Evolutionary conservation across 495 filamentous ascomycete species (phyloP), one percentile per base, ranked within the genome.

Genomic region (Xylaria castorea): DNA sequence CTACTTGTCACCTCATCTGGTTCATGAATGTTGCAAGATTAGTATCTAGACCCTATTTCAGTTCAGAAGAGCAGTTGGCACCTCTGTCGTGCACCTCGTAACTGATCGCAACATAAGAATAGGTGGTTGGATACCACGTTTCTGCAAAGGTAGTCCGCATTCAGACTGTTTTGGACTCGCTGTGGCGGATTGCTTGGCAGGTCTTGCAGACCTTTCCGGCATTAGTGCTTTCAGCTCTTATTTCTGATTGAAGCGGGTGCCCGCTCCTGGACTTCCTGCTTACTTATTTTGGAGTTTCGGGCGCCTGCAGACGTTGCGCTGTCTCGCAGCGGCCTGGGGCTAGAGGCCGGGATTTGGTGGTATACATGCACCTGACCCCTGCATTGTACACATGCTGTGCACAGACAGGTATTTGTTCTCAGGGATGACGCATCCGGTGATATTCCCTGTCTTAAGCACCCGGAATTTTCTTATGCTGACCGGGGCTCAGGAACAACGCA

Each of bases 51-150:
- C 30, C 36, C 32, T 44, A 46, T 25, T 27, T 38, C 2, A 46
- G 61, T 46, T 34, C 6, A 30, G 22, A 27, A 44, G 14, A 46
- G 51, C 14, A 4, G 25, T 40, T 53, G 25, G 25, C 30, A 22
- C n/a, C 12, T 60, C 51, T 69, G 66, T 30, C 53, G 67, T 69
- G 53, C 53, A 51, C 20, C 25, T 69, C 38, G 53, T 34, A 69
- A 69, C 67, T 69, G 14, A 61, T 69, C 40, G 40, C 67, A 69
- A 69, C 67, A 69, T 69, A 20, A 11, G 22, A 36, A 68, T 55
- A 42, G 66, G 36, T 38, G 58, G 61, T 44, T 64, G 61, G 61
- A 30, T 25, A 42, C 61, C 61, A 64, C 38, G 63, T 66, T 66
- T 64, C 25, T 40, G n/a, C 22, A 25, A 34, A 22, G 57, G 42